Conservation (phyloP, 176 grass and related monocot genomes). For the Miscanthus lutarioriparius region DNA sequence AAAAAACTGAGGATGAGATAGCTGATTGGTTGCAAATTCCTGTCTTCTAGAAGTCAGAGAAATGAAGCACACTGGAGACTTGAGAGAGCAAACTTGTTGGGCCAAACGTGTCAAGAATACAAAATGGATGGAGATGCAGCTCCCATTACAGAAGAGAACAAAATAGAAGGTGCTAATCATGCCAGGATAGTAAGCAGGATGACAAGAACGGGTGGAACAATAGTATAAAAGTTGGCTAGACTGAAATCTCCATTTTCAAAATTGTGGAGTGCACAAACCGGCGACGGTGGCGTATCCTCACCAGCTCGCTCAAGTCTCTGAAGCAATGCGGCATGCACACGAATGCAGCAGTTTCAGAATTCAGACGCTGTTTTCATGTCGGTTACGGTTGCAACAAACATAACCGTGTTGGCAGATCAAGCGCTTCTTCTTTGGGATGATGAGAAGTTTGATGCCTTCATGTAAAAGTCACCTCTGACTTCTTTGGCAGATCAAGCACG, state of each 20-base stretch:
- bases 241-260: not conserved
- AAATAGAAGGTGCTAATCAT: not conserved
- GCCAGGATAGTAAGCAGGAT: not conserved
- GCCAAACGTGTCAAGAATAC: not conserved
- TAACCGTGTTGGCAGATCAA: not conserved
- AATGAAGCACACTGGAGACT: not conserved
- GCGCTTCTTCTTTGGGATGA: not conserved
- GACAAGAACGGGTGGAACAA: not conserved
- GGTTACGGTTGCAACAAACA: not conserved
- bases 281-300: not conserved
- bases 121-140: constrained; percentile 6
- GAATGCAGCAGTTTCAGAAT: not conserved
- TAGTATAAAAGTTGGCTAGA: not conserved
- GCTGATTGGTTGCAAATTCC: not conserved
- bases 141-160: not conserved
- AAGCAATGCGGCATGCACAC: not conserved
- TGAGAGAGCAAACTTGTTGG: not conserved
- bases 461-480: not conserved
- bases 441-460: not conserved
- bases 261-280: no score
- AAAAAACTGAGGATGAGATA: not conserved
- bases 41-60: constrained; percentile 20
- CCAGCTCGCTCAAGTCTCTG: not conserved
- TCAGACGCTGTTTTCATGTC: not conserved
- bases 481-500: not conserved